A percentile compares a stretch with the other conserved stretches of the same genome.
These are phyloP conservation scores for Croton setiger DNA, from an alignment of 441 rosid genomes.

Conservation along the genomic window DNA sequence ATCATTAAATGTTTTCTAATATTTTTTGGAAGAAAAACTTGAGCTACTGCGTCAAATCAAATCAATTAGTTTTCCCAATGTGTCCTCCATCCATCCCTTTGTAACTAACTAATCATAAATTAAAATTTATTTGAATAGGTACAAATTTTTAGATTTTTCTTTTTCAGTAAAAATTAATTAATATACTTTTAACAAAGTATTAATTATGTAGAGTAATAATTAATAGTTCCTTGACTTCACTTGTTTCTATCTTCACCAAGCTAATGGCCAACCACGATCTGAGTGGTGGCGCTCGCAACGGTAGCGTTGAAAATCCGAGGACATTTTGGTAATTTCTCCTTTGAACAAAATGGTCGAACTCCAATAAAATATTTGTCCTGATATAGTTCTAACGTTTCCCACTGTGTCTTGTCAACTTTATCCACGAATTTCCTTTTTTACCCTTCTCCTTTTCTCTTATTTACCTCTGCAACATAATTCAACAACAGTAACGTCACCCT, in stretches of 20 bases:
- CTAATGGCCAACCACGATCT: neutral
- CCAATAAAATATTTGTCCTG: constrained; percentile 16
- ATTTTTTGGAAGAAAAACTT: too few species aligned
- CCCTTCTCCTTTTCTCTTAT: constrained; percentile 15
- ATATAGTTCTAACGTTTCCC: constrained; percentile 8
- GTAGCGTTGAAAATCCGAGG: constrained; percentile 21
- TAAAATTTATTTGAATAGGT: too few species aligned
- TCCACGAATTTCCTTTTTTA: constrained; percentile 11
- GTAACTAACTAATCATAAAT: too few species aligned
- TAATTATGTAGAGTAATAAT: too few species aligned
- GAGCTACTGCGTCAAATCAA: too few species aligned
- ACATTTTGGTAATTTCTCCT: constrained; percentile 7
- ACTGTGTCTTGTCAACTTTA: constrained; percentile 9
- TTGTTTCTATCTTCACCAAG: neutral
- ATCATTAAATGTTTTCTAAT: too few species aligned
- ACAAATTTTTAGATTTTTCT: too few species aligned
- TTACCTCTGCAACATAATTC: constrained; percentile 1
- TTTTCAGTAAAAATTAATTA: too few species aligned
- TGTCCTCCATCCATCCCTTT: too few species aligned
- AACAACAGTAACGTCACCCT: constrained; percentile 14
- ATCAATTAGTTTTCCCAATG: too few species aligned
- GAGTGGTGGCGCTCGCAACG: constrained; percentile 3
- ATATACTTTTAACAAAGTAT: too few species aligned
- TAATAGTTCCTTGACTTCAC: neutral
- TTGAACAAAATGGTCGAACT: neutral